Evolutionary conservation across 345 rosid species (phyloP).

Genomic region (Citrus sinensis): DNA sequence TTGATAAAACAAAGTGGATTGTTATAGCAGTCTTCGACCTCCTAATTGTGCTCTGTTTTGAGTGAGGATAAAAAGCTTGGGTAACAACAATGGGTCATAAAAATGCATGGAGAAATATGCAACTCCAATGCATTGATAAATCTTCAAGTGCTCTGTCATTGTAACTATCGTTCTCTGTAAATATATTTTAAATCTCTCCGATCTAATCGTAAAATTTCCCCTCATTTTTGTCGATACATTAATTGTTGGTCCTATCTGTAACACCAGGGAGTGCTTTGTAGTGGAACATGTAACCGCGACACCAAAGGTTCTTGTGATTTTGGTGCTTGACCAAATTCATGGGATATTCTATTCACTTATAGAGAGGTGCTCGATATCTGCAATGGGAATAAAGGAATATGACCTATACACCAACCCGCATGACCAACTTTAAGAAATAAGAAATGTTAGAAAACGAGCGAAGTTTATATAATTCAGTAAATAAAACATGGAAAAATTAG

Average conservation of each 20-base stretch:
- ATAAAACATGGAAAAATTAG: neutral
- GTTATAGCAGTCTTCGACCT: constrained; percentile 11
- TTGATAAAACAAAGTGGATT: constrained; percentile 9
- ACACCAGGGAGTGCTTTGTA: neutral
- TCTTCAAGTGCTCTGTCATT: neutral
- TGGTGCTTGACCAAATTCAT: neutral
- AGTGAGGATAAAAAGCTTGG: constrained; percentile 10
- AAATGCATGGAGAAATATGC: neutral
- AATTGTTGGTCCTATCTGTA: neutral
- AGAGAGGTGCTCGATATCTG: neutral
- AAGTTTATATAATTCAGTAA: neutral
- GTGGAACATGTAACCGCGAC: neutral
- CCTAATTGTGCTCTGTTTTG: neutral
- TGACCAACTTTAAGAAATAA: neutral
- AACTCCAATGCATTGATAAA: neutral
- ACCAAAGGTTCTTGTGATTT: neutral
- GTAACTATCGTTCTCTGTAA: neutral
- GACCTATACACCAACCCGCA: no score
- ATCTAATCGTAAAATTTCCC: neutral
- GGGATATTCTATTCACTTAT: neutral
- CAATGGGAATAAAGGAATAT: neutral
- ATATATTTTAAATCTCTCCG: neutral
- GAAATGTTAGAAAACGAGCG: neutral
- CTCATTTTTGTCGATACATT: neutral
- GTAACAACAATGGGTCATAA: neutral